Conservation (phyloP, 2,329 filamentous ascomycete species). For the Xylariaceae sp. region DNA sequence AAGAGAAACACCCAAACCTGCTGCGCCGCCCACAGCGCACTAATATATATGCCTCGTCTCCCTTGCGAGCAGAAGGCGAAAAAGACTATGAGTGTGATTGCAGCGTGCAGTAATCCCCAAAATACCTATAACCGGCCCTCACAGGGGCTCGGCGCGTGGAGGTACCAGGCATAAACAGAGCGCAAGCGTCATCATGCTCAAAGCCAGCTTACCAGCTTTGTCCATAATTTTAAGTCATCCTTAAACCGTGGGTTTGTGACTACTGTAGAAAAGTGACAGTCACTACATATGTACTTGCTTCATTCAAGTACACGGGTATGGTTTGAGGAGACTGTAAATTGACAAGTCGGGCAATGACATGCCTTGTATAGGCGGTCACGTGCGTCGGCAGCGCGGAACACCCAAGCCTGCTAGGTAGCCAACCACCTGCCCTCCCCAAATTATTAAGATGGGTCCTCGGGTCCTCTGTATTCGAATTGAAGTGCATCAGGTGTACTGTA, state of each 20-base stretch:
- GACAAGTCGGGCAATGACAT: neutral
- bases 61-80: neutral
- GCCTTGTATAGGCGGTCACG: conserved; percentile 17
- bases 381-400: conserved; percentile 13
- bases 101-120: neutral
- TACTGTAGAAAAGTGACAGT: neutral
- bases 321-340: neutral
- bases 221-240: neutral
- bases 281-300: neutral
- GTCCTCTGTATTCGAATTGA: neutral
- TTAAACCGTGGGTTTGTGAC: neutral
- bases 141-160: neutral
- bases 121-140: neutral
- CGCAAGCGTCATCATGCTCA: neutral
- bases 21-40: conserved; percentile 15
- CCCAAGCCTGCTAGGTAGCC: conserved; percentile 5
- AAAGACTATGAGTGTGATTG: neutral
- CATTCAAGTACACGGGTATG: too few relatives aligned
- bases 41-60: conserved; percentile 3
- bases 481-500: neutral
- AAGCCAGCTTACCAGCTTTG: neutral
- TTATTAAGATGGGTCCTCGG: neutral
- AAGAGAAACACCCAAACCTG: conserved; percentile 40
- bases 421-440: neutral
- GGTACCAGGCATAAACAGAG: neutral